These are phyloP conservation scores for Boletales sp. DNA, from an alignment of 768 basidiomycete genomes.

Conservation along the genomic window DNA sequence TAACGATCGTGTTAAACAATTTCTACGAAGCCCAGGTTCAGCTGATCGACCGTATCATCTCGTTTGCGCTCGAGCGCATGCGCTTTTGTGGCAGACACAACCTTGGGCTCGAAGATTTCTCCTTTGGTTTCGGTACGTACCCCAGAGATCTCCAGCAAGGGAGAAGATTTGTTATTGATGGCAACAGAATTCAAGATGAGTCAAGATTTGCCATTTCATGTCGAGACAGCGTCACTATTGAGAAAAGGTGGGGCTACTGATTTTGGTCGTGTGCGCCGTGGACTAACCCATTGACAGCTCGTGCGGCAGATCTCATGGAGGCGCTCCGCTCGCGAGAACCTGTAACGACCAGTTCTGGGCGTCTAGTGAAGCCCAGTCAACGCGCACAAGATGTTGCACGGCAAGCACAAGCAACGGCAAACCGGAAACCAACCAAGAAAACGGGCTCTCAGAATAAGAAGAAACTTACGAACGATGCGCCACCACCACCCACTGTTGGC, in stretches of 20 bases:
- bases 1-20: slow-evolving; percentile 28
- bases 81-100: slow-evolving; percentile 9
- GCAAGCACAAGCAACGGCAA: not conserved
- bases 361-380: slow-evolving; percentile 18
- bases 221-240: slow-evolving; percentile 22
- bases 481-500: not conserved
- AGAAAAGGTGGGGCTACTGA: slow-evolving; percentile 21
- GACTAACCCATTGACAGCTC: slow-evolving; percentile 14
- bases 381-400: slow-evolving; percentile 15
- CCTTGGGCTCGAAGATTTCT: slow-evolving; percentile 23
- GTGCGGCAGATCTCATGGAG: slow-evolving; percentile 4
- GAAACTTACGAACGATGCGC: not conserved
- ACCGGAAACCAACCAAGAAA: not conserved
- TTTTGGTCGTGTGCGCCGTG: not conserved
- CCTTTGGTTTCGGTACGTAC: slow-evolving; percentile 28
- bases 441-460: slow-evolving; percentile 1
- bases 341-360: slow-evolving; percentile 20
- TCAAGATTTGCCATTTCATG: slow-evolving; percentile 28
- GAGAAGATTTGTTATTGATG: not conserved
- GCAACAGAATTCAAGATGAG: slow-evolving; percentile 27
- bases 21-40: slow-evolving; percentile 31
- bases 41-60: slow-evolving; percentile 24
- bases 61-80: slow-evolving; percentile 26
- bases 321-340: slow-evolving; percentile 6
- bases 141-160: not conserved